Evolutionary conservation across 139 green algal species (phyloP), one percentile per base, ranked within the genome.

Genomic region (Tetratostichococcus sp.): DNA sequence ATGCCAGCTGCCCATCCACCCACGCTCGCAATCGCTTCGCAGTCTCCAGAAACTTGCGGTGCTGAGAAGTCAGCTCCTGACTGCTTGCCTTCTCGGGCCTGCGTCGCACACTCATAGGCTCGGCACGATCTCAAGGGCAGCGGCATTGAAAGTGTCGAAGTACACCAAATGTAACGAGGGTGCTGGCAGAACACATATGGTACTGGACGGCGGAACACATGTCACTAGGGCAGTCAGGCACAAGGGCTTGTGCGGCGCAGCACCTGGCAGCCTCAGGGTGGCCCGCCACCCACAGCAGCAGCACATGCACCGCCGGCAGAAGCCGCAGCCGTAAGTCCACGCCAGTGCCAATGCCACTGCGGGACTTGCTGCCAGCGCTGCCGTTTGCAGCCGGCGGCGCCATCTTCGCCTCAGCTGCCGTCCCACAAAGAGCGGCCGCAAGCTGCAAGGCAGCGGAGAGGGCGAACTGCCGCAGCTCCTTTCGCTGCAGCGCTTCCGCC

Each of bases 251-350:
- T 21, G 39, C 39, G 11, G 39, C 39, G 6, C 14, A 23, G 39
- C 31, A 71, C 68, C 39, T 28, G 34, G 43, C 43, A 28, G 70
- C 32, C 28, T 76, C 50, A 16, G 72, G 77, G 3, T 82, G 43
- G 50, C 21, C 35, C 22, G 68, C 59, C 28, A 71, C 31, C 77
- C 77, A 82, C 68, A 75, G 72, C 68, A 82, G 68, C 39, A 77
- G 57, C n/a, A 82, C 33, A 31, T 70, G 30, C 19, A 79, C 34
- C 17, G 72, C 35, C 28, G 72, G 67, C 14, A 82, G 68, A 30
- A 76, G 32, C 4, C 67, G 75, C 34, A 31, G 73, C 32, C 35
- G 35, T 26, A 74, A 35, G 26, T 62, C 26, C 35, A 4, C 30
- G 2, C 17, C 30, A 1, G 28, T 34, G n/a, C 30, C 35, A 6